Percentiles rank a stretch among this genome's conserved stretches.
phyloP scores from a whole-genome alignment of 2,329 filamentous ascomycete species.

The Paraphaeosphaeria sporulosa region DNA sequence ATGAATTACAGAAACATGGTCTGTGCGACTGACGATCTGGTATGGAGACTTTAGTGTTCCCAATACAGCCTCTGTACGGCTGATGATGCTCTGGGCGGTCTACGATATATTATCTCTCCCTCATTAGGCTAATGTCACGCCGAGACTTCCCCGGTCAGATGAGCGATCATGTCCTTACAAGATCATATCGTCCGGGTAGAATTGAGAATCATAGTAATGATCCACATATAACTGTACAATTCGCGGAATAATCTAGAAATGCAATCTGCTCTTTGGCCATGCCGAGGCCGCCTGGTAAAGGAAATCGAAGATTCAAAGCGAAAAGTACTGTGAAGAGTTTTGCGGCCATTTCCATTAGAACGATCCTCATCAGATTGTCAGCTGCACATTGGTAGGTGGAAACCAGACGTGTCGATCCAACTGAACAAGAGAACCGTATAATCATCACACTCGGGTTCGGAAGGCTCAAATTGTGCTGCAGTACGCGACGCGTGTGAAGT shows the following conservation, averaged over 20 bases:
- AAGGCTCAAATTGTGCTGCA: no score
- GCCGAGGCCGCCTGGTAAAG: background rate
- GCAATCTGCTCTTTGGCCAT: background rate
- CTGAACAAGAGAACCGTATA: no score
- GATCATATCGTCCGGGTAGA: background rate
- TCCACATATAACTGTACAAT: background rate
- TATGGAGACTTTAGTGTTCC: background rate
- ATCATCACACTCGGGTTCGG: no score
- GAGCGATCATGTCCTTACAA: constrained; percentile 3
- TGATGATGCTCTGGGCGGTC: constrained; percentile 8
- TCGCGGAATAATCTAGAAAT: background rate
- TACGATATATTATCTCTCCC: background rate
- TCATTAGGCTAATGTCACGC: constrained; percentile 9
- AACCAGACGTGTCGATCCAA: background rate
- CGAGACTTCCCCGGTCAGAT: constrained; percentile 1
- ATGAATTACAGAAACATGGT: background rate
- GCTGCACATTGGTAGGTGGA: background rate
- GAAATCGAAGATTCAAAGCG: background rate
- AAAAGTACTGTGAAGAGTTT: background rate
- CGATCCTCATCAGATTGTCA: background rate
- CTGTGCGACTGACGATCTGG: background rate
- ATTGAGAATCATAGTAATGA: background rate
- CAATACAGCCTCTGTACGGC: constrained; percentile 3
- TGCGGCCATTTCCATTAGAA: background rate
- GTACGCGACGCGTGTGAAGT: no score